These are phyloP conservation scores for Claviceps sp. DNA, from an alignment of 2,329 filamentous ascomycete genomes.

Conservation along the genomic window DNA sequence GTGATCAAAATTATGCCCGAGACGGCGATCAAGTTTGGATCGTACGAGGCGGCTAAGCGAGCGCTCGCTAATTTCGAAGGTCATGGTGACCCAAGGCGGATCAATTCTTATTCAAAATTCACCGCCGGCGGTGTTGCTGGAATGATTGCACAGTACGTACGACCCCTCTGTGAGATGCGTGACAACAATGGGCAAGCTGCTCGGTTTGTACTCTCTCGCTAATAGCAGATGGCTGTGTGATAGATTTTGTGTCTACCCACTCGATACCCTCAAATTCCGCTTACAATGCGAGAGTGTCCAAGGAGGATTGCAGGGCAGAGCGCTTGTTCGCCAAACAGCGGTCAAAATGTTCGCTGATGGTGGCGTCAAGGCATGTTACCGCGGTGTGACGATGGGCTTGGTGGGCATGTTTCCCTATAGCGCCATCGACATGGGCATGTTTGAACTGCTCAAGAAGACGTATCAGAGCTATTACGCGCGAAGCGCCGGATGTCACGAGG, in stretches of 20 bases:
- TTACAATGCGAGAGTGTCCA: conserved; percentile 92
- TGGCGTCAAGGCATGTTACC: conserved; percentile 67
- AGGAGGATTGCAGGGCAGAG: conserved; percentile 71
- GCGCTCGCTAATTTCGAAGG: conserved; percentile 78
- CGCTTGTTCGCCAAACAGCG: conserved; percentile 69
- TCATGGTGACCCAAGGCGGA: conserved; percentile 65
- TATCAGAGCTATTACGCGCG: conserved; percentile 60
- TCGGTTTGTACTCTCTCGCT: neutral
- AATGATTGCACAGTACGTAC: conserved; percentile 74
- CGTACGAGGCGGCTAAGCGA: conserved; percentile 90
- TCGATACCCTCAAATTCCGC: conserved; percentile 68
- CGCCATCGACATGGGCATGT: conserved; percentile 90
- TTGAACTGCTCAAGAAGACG: conserved; percentile 76
- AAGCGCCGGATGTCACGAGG: conserved; percentile 58
- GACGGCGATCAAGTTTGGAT: conserved; percentile 95
- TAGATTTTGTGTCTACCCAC: conserved; percentile 83
- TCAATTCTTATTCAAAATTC: conserved; percentile 79
- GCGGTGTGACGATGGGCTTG: conserved; percentile 84
- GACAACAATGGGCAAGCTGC: neutral
- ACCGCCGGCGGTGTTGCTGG: conserved; percentile 81
- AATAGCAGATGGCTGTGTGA: neutral
- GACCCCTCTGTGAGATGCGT: neutral
- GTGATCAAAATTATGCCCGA: conserved; percentile 98
- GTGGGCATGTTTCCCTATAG: conserved; percentile 97
- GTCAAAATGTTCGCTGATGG: conserved; percentile 74